Base-by-base conservation (phyloP, 2,329 filamentous ascomycete genomes). In the Penicillium hesseltinei region DNA sequence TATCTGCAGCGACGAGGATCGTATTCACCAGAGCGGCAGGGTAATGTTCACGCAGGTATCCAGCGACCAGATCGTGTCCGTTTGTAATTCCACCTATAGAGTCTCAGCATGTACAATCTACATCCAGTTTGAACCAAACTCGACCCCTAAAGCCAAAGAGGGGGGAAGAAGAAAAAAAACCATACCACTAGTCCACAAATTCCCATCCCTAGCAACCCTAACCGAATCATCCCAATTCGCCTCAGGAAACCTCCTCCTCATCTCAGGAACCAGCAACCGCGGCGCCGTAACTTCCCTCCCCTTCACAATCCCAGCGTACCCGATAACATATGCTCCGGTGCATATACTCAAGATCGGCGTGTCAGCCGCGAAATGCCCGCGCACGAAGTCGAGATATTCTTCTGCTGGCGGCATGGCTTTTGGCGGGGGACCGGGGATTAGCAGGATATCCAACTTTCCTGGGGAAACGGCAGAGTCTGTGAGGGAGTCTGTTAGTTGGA, bases 381-480 rank as follows among this genome's bases (percentile, higher is more conserved):
- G 65, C 17, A 77, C 57, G 51, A 75, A 77, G 1, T 67, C 62
- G 4, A 68, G 47, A 21, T 67, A 68, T 33, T 67, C 66, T 13
- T 70, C 65, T 2, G 62, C 57, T 0, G 72, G 72, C 0, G 63
- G 60, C 62, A 68, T 56, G 5, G 54, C 21, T 15, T 58, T 64
- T 0, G 74, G 75, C 7, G 75, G 66, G 0, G 75, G 72, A 3
- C 75, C 75, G 0, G 75, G 75, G 8, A 78, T 66, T 35, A 75
- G 39, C 4, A 77, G 56, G 31, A 75, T 61, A 52, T 77, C 74
- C 0, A 77, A 61, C 1, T 66, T 69, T 3, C 74, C 73, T 0
- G 74, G 73, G 2, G 68, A 60, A 6, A 77, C 73, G 4, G 54
- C 60, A 2, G 61, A 21, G 45, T 72, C 70, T n/a, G 59, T 44